These are phyloP conservation scores for Suillus subalutaceus DNA, from an alignment of 768 basidiomycete species.

Conservation along the genomic window DNA sequence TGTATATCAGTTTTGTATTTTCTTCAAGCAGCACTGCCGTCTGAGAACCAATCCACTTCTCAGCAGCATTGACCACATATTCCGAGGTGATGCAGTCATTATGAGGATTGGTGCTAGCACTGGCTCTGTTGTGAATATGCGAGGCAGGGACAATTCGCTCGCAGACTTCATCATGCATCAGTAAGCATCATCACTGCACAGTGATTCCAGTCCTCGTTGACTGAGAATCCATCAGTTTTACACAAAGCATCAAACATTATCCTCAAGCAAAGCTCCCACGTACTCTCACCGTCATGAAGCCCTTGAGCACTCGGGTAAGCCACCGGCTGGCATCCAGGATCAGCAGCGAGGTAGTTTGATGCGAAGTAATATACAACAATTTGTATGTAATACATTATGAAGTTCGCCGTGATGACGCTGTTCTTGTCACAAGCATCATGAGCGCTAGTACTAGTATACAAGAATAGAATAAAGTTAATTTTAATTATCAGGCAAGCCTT, in stretches of 20 bases:
- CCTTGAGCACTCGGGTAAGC: background rate
- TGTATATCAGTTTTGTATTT: constrained; percentile 6
- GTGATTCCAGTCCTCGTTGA: background rate
- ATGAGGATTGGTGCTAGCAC: constrained; percentile 10
- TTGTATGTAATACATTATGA: background rate
- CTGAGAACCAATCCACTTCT: constrained; percentile 6
- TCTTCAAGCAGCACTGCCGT: constrained; percentile 15
- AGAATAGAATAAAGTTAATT: background rate
- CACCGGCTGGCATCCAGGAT: background rate
- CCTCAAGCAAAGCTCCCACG: background rate
- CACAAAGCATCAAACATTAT: background rate
- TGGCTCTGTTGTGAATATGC: constrained; percentile 13
- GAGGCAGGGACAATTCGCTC: background rate
- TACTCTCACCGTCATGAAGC: constrained; percentile 6
- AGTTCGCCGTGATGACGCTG: background rate
- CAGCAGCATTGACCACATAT: background rate
- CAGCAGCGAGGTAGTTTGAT: background rate
- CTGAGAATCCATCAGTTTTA: constrained; percentile 1
- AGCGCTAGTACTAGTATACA: background rate
- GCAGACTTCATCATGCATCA: constrained; percentile 15
- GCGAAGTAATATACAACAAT: background rate
- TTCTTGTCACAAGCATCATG: background rate
- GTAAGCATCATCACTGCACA: background rate
- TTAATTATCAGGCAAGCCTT: background rate
- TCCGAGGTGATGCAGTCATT: constrained; percentile 10